Base-by-base conservation (phyloP, 139 green algal genomes). In the Tetraselmis striata region DNA sequence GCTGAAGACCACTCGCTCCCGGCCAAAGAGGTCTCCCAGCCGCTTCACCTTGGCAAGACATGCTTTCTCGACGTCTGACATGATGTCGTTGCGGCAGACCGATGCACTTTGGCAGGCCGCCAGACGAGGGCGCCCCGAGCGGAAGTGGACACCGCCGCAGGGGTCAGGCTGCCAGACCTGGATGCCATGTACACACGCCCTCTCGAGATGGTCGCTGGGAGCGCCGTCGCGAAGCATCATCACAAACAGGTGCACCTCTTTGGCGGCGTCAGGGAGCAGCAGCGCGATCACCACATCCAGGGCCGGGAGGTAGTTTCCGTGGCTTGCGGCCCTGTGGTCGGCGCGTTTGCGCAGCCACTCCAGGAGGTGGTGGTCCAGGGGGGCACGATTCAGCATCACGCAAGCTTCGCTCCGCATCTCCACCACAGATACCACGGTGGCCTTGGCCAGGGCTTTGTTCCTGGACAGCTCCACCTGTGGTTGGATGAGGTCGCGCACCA, bases 301-400 rank as follows among this genome's bases (percentile, higher is more conserved):
- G 0, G 84, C 84, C 0, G 84, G 80, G 24, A 88, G 78, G 79
- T 85, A 88, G 76, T 87, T 89, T 77, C 86, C 86, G 58, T 87
- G 84, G n/a, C 27, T 30, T 0, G 77, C 84, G 1, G 26, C 25
- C 1, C 26, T 11, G 32, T 23, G 0, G 28, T 0, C 27, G 0
- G 1, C n/a, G 28, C 81, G 31, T 0, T 2, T 0, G 27, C 29
- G 80, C 26, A 88, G 78, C 27, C 27, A 79, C 22, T 27, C 0
- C 1, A 82, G 30, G 22, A 88, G 81, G 0, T 75, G 1, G 0
- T 67, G 0, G 75, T 82, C 29, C 5, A 77, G 5, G 1, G 81
- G 30, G 22, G 30, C 1, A 1, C 81, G 79, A 31, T 84, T 30
- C 26, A 85, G n/a, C 11, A 87, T n/a, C 78, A 87, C 67, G 1